Base-by-base conservation (phyloP, 1,284 basidiomycete genomes). In the Vanrija sp. region DNA sequence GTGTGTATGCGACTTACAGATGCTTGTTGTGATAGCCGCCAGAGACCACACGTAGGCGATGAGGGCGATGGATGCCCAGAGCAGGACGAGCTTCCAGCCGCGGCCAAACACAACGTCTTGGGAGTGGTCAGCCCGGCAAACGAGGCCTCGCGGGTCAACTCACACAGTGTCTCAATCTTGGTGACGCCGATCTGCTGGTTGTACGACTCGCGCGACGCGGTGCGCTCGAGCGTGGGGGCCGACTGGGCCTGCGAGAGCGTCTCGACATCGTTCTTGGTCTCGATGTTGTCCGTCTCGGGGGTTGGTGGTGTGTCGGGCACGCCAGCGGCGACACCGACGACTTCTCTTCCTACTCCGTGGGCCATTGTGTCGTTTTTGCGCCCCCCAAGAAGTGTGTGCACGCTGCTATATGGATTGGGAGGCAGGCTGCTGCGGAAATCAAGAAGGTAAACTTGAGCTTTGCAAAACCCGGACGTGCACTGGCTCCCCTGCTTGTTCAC, bases 151-250 rank as follows among this genome's bases (percentile, higher is more conserved):
- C 3, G 35, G 2, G 14, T 8, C 18, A 19, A 48, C 47, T 24
- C 20, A 67, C 65, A 72, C 3, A 72, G 48, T 9, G 70, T 59
- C 50, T 72, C 70, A 25, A 72, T 72, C 53, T 66, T 66, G 41
- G 68, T 66, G 4, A 70, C 70, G 41, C 70, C 70, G n/a, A 60
- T 61, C 24, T 62, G 54, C 54, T 70, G 65, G 36, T 67, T 19
- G 36, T 45, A 49, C 20, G 51, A 54, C 3, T 45, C 19, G 36
- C 25, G 41, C 1, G 38, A 35, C 18, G 45, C 49, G 6, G 45
- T 46, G 18, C 53, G 53, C 19, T 31, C 31, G 9, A 31, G 31
- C 31, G 31, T 31, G 12, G 31, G 31, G 10, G 10, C 9, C 31
- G 31, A 31, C 9, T 31, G 8, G 12, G 31, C 6, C 31, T 31